These are phyloP conservation scores for Talaromyces sp. DNA, from an alignment of 2,329 filamentous ascomycete species.

Conservation along the genomic window DNA sequence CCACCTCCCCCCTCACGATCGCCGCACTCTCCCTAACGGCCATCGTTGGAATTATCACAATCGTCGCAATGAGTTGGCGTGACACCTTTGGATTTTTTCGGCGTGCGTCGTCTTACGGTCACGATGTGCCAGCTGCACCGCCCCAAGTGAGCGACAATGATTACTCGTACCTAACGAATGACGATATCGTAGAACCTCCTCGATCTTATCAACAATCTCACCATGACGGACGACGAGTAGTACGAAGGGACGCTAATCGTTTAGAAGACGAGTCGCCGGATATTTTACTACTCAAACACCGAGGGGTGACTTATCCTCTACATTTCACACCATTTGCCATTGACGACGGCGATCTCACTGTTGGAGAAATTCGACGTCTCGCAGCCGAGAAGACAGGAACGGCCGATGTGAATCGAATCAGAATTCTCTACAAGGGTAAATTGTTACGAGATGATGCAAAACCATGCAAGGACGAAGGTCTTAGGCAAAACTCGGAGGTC, in stretches of 20 bases:
- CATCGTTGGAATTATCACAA: conserved; percentile 28
- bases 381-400: conserved; percentile 39
- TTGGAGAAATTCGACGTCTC: conserved; percentile 40
- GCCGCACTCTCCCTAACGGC: conserved; percentile 27
- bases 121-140: conserved; percentile 19
- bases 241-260: neutral
- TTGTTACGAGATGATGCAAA: conserved; percentile 41
- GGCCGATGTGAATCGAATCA: conserved; percentile 36
- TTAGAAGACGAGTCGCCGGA: conserved; percentile 32
- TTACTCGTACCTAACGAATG: conserved; percentile 39
- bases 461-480: conserved; percentile 41
- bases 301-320: conserved; percentile 40
- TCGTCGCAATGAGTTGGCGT: conserved; percentile 36
- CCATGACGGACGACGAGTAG: neutral
- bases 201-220: conserved; percentile 11
- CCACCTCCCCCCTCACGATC: conserved; percentile 9
- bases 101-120: conserved; percentile 27
- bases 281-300: conserved; percentile 43
- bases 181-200: conserved; percentile 32
- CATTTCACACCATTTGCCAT: conserved; percentile 48
- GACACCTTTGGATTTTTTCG: conserved; percentile 33
- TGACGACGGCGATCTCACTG: conserved; percentile 42
- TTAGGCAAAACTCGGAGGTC: conserved; percentile 49
- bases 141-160: conserved; percentile 37
- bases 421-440: conserved; percentile 48